phyloP scores from a whole-genome alignment of 169 alveolate genomes.

The Eimeria tenella region DNA sequence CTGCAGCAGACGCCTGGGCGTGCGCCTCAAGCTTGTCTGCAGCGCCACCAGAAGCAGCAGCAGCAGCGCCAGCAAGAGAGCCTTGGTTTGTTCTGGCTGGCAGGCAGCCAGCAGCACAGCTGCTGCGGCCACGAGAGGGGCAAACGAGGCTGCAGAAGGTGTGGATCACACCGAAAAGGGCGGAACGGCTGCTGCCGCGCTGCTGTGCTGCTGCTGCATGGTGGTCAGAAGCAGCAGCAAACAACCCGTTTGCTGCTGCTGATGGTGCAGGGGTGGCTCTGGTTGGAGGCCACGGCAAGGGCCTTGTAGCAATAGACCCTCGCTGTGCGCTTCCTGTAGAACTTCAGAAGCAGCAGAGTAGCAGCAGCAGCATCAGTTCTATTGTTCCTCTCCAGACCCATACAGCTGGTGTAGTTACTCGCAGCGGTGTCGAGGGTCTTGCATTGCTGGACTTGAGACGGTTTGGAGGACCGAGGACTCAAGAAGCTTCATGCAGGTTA shows the following conservation, averaged over 20 bases:
- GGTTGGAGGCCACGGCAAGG: background rate
- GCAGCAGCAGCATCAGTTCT: background rate
- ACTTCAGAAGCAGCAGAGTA: background rate
- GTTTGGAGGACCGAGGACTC: too few relatives aligned
- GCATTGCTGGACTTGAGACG: background rate
- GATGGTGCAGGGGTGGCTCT: background rate
- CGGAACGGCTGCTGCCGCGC: background rate
- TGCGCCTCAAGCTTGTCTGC: background rate
- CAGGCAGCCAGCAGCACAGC: background rate
- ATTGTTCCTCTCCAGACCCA: background rate
- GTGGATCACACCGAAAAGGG: background rate
- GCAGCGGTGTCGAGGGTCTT: background rate
- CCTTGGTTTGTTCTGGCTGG: background rate
- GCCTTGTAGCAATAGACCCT: background rate
- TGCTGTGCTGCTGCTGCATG: background rate
- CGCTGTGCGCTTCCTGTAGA: background rate
- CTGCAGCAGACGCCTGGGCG: background rate
- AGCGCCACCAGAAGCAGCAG: background rate
- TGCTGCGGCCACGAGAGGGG: background rate
- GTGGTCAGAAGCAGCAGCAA: background rate
- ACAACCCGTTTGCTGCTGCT: background rate
- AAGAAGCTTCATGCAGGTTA: too few relatives aligned
- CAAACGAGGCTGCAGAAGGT: background rate
- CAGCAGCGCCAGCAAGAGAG: background rate
- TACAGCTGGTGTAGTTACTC: background rate